Conservation (phyloP, 2,329 filamentous ascomycete species). For the Aspergillus caelatus region DNA sequence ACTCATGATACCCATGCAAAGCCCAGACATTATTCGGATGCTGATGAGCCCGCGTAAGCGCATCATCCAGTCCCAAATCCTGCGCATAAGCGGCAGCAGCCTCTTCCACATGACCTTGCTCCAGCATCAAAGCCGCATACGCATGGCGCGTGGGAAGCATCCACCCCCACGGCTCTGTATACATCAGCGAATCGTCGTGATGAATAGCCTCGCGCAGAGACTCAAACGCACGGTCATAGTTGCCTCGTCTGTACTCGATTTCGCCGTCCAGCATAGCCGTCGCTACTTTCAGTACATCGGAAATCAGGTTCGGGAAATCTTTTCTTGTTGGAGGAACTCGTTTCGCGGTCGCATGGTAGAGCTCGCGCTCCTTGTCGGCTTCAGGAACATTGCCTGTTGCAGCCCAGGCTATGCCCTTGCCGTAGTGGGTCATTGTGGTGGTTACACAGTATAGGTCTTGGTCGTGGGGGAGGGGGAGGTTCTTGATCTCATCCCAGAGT, state of each 20-base stretch:
- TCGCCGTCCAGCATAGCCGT: constrained; percentile 70
- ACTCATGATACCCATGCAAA: constrained; percentile 71
- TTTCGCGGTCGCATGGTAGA: constrained; percentile 56
- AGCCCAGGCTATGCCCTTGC: constrained; percentile 67
- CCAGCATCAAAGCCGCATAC: constrained; percentile 67
- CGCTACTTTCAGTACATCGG: constrained; percentile 65
- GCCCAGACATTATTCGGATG: constrained; percentile 74
- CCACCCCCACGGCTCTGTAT: constrained; percentile 75
- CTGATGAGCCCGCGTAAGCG: constrained; percentile 36
- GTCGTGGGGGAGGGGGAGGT: constrained; percentile 59
- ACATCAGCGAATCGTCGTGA: constrained; percentile 64
- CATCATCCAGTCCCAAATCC: constrained; percentile 48
- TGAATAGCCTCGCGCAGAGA: constrained; percentile 60
- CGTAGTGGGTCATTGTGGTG: constrained; percentile 67
- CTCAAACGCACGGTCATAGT: constrained; percentile 60
- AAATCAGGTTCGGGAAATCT: constrained; percentile 59
- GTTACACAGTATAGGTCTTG: constrained; percentile 65
- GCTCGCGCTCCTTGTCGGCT: constrained; percentile 55
- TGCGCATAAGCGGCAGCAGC: constrained; percentile 59
- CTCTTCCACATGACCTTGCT: constrained; percentile 60
- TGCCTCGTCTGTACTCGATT: constrained; percentile 65
- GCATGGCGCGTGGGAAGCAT: constrained; percentile 73
- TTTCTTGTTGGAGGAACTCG: constrained; percentile 64
- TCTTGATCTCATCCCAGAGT: constrained; percentile 65
- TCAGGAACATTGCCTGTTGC: constrained; percentile 58